Percentiles rank a stretch among this genome's conserved stretches.
phyloP scores from a whole-genome alignment of 2,329 filamentous ascomycete species.

The Emydomyces testavorans region DNA sequence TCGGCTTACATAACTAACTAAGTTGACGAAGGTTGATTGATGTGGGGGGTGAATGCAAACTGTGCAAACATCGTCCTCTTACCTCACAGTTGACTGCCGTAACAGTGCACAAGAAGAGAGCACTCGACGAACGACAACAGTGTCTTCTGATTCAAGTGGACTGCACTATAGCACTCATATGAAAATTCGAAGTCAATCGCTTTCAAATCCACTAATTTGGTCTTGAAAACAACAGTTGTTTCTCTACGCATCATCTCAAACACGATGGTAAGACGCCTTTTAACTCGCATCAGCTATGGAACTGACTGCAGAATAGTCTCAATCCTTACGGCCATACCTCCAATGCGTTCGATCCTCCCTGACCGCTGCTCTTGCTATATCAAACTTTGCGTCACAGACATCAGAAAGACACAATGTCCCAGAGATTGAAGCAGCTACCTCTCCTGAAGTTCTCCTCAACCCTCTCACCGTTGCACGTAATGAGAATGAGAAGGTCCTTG shows the following conservation, averaged over 20 bases:
- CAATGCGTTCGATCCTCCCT: slow-evolving; percentile 91
- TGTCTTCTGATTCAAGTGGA: background rate
- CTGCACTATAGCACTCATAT: too few species aligned
- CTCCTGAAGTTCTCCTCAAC: slow-evolving; percentile 86
- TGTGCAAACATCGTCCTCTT: slow-evolving; percentile 23
- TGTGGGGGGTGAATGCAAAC: slow-evolving; percentile 24
- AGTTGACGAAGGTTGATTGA: too few species aligned
- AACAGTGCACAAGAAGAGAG: background rate
- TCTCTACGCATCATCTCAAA: background rate
- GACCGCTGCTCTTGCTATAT: slow-evolving; percentile 82
- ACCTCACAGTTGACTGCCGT: background rate
- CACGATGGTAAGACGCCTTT: slow-evolving; percentile 16
- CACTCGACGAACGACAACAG: background rate
- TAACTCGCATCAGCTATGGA: background rate
- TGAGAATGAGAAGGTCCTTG: slow-evolving; percentile 91
- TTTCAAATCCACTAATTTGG: background rate
- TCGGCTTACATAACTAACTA: too few species aligned
- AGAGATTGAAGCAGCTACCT: slow-evolving; percentile 85
- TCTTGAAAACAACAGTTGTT: background rate
- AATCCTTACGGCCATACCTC: slow-evolving; percentile 92
- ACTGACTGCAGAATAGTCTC: slow-evolving; percentile 49
- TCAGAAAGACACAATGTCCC: slow-evolving; percentile 97
- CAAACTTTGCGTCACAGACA: slow-evolving; percentile 95
- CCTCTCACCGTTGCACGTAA: slow-evolving; percentile 85
- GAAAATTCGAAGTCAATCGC: too few species aligned